Evolutionary conservation across 192 early-diverging fungal species (phyloP).

Genomic region (Gigaspora rosea): DNA sequence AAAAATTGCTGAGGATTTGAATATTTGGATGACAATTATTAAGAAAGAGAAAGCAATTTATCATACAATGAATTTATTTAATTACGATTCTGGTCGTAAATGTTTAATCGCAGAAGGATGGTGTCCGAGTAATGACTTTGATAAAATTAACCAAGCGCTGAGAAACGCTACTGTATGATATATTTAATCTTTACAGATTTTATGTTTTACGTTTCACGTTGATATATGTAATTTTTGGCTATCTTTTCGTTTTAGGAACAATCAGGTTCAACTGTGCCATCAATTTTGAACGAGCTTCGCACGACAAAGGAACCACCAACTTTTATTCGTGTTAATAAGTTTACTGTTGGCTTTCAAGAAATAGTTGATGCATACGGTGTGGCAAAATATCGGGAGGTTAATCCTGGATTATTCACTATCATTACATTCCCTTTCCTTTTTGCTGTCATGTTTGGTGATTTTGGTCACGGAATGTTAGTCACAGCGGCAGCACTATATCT

Average conservation of each 20-base stretch:
- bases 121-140: constrained; percentile 89
- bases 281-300: constrained; percentile 82
- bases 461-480: constrained; percentile 93
- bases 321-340: constrained; percentile 93
- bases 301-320: constrained; percentile 93
- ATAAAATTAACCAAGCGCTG: constrained; percentile 79
- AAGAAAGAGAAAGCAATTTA: constrained; percentile 98
- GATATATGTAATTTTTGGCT: not conserved
- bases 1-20: constrained; percentile 83
- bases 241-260: constrained; percentile 53
- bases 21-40: constrained; percentile 86
- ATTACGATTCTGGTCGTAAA: constrained; percentile 91
- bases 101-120: constrained; percentile 98
- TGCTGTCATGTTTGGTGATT: constrained; percentile 99
- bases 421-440: constrained; percentile 99
- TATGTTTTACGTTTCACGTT: too few relatives aligned
- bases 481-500: constrained; percentile 74
- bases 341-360: constrained; percentile 94
- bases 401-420: constrained; percentile 94
- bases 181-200: too few relatives aligned
- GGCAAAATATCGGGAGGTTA: constrained; percentile 95
- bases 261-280: constrained; percentile 86
- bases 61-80: constrained; percentile 95
- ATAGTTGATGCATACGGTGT: constrained; percentile 98
- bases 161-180: constrained; percentile 71